These are phyloP conservation scores for Aspergillus sp. DNA, from an alignment of 2,329 filamentous ascomycete species.

Conservation along the genomic window DNA sequence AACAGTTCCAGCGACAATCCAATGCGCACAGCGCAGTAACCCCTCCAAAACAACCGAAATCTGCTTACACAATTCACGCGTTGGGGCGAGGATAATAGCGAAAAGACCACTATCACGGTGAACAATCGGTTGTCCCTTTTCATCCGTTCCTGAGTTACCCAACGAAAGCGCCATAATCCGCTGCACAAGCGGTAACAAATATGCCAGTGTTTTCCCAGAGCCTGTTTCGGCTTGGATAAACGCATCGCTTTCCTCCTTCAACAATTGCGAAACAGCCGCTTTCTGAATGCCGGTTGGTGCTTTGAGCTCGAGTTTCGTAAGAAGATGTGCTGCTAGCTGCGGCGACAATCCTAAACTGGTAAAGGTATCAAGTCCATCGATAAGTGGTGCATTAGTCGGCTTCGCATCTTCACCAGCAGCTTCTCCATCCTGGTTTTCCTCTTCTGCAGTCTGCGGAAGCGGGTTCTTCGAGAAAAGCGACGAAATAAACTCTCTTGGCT, in stretches of 20 bases:
- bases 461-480: conserved; percentile 92
- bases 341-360: conserved; percentile 76
- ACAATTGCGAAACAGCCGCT: conserved; percentile 71
- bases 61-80: conserved; percentile 88
- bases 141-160: conserved; percentile 23
- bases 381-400: conserved; percentile 85
- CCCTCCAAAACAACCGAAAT: conserved; percentile 81
- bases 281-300: conserved; percentile 93
- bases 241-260: conserved; percentile 76
- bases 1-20: conserved; percentile 86
- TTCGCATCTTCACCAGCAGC: conserved; percentile 41
- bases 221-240: conserved; percentile 97
- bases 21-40: conserved; percentile 79
- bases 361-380: conserved; percentile 78
- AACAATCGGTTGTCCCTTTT: conserved; percentile 46
- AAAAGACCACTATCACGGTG: conserved; percentile 85
- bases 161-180: conserved; percentile 69
- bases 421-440: conserved; percentile 32
- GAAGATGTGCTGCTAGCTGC: conserved; percentile 71
- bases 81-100: conserved; percentile 88
- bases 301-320: conserved; percentile 79
- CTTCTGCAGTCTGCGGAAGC: conserved; percentile 53
- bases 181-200: conserved; percentile 85
- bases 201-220: conserved; percentile 96
- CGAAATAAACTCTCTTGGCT: conserved; percentile 66